Evolutionary conservation across 1,284 basidiomycete species (phyloP).

Genomic region (Ustilago curta): DNA sequence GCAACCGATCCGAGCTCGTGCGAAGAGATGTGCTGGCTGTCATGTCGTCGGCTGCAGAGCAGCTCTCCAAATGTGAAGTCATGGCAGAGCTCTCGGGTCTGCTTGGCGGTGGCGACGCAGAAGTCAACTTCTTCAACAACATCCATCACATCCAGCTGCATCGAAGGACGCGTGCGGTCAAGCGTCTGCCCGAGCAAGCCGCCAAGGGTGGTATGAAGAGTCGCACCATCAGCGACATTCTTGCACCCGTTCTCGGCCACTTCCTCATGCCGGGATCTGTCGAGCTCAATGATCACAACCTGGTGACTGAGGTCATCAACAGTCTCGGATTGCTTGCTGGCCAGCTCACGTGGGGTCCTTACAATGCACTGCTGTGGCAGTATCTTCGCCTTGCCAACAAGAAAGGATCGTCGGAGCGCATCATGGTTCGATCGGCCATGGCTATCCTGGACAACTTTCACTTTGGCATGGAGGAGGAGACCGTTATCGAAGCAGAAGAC

Average conservation of each 20-base stretch:
- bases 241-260: slow-evolving; percentile 87
- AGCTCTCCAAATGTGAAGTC: slow-evolving; percentile 72
- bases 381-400: slow-evolving; percentile 82
- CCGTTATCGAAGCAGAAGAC: slow-evolving; percentile 27
- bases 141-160: slow-evolving; percentile 94
- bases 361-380: slow-evolving; percentile 83
- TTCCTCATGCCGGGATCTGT: slow-evolving; percentile 74
- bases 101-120: slow-evolving; percentile 89
- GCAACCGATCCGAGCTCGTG: slow-evolving; percentile 87
- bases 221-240: slow-evolving; percentile 82
- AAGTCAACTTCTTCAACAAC: slow-evolving; percentile 97
- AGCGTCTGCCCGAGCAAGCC: slow-evolving; percentile 84
- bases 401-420: slow-evolving; percentile 81
- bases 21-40: slow-evolving; percentile 86
- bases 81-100: slow-evolving; percentile 84
- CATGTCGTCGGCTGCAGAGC: slow-evolving; percentile 79
- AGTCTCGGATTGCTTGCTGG: slow-evolving; percentile 61
- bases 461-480: slow-evolving; percentile 72
- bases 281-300: slow-evolving; percentile 84
- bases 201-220: slow-evolving; percentile 80
- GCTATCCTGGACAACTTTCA: slow-evolving; percentile 91
- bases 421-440: slow-evolving; percentile 87
- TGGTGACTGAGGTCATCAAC: slow-evolving; percentile 91
- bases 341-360: slow-evolving; percentile 79
- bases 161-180: slow-evolving; percentile 86